Evolutionary conservation across 306 rosid species (phyloP), one percentile per base, ranked within the genome.

Genomic region (Vigna angularis): DNA sequence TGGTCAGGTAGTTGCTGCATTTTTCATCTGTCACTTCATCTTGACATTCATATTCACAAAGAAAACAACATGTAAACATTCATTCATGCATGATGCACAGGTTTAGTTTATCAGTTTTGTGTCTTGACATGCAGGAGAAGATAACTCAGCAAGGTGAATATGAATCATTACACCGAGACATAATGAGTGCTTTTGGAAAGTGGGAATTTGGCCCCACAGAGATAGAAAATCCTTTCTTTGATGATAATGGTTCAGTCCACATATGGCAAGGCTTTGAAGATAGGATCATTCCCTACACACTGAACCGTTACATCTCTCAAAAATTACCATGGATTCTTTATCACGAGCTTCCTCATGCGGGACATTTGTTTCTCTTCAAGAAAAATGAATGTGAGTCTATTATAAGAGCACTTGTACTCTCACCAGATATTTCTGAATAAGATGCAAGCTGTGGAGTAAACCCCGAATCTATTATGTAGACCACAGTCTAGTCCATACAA

Each of bases 211-310:
- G 67, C 28, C 93, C 91, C 15, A 26, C 76, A 1, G 89, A 89
- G 8, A 62, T 89, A 10, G 73, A 3, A 17, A 80, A 88, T 78
- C 90, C 91, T 28, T 90, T 90, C 72, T 84, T 88, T 4, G 59
- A 88, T 24, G 82, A 65, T 20, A 83, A 86, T 10, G 91, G 92
- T 7, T 52, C 85, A 0, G 88, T 93, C 16, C 93, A 91, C 49
- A 81, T 93, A 58, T 93, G 97, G 98, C 97, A 87, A 85, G 98
- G 92, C 1, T 73, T 59, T 15, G 77, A 81, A 55, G 98, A 93
- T 70, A 85, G 57, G 75, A 73, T 91, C 44, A 78, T 89, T 82
- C 90, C 97, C 11, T 57, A 76, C 18, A 76, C 55, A 7, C 0
- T 90, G 24, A 86, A 86, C 55, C 85, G 92, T 30, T 88, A 86